phyloP scores from a whole-genome alignment of 306 rosid species.

The Fagus crenata region DNA sequence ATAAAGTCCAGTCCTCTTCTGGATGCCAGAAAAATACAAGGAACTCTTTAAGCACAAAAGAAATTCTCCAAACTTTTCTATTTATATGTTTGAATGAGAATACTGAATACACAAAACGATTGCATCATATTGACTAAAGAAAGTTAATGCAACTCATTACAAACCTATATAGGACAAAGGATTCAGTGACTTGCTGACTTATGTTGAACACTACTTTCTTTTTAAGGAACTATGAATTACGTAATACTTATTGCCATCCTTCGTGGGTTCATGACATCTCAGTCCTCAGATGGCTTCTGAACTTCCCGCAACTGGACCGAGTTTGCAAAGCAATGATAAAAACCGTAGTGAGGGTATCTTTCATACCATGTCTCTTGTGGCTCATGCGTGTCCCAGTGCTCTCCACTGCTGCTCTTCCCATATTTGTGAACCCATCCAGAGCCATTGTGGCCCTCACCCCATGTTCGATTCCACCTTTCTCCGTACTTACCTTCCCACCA shows the following conservation, averaged over 20 bases:
- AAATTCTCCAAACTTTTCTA: background rate
- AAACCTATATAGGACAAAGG: background rate
- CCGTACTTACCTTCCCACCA: constrained; percentile 94
- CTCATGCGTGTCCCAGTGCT: constrained; percentile 92
- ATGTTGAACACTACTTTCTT: background rate
- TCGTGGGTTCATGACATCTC: constrained; percentile 28
- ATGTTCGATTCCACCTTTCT: constrained; percentile 87
- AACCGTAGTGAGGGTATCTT: constrained; percentile 84
- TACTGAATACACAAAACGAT: background rate
- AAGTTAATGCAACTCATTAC: background rate
- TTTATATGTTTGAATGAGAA: background rate
- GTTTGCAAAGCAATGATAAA: constrained; percentile 79
- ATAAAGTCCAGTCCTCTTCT: background rate
- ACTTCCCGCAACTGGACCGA: constrained; percentile 88
- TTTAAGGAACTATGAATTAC: background rate
- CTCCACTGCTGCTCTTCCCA: constrained; percentile 93
- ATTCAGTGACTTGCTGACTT: background rate
- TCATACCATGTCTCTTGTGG: constrained; percentile 91
- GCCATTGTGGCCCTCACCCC: constrained; percentile 93
- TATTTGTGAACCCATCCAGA: constrained; percentile 97
- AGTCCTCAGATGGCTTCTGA: constrained; percentile 61
- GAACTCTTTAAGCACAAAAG: background rate
- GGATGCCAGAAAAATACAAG: background rate
- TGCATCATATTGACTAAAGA: background rate
- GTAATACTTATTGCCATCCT: background rate